phyloP scores from a whole-genome alignment of 768 basidiomycete species.

The Thelephora aurantiotincta region DNA sequence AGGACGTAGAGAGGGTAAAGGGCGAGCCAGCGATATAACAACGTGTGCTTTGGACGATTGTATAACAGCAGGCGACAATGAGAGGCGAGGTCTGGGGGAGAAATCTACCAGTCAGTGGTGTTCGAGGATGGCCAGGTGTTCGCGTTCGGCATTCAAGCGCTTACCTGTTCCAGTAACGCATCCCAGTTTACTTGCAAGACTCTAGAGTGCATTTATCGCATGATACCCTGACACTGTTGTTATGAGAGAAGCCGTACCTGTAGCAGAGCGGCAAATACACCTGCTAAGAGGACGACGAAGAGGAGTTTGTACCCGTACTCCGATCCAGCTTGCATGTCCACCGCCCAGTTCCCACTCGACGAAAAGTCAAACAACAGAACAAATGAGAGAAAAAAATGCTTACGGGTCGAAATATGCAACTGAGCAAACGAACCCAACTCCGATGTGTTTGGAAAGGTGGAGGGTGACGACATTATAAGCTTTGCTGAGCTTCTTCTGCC shows the following conservation, averaged over 20 bases:
- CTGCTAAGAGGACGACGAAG: conserved; percentile 74
- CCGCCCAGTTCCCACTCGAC: conserved; percentile 74
- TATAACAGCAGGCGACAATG: conserved; percentile 35
- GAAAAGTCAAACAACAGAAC: background rate
- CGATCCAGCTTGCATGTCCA: conserved; percentile 80
- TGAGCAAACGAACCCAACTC: conserved; percentile 76
- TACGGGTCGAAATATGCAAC: conserved; percentile 87
- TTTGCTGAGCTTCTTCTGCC: background rate
- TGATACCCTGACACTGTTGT: background rate
- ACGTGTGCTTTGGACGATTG: conserved; percentile 25
- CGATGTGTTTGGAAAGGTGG: conserved; percentile 53
- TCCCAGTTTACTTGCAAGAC: conserved; percentile 69
- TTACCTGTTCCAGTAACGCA: conserved; percentile 70
- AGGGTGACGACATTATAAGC: conserved; percentile 7
- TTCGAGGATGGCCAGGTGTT: no score
- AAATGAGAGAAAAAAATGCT: conserved; percentile 16
- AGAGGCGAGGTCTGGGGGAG: conserved; percentile 25
- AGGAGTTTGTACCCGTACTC: conserved; percentile 76
- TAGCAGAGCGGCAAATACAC: conserved; percentile 68
- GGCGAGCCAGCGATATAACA: conserved; percentile 22
- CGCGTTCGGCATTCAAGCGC: conserved; percentile 6
- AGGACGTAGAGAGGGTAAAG: conserved; percentile 32
- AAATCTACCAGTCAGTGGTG: background rate
- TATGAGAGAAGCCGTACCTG: conserved; percentile 35
- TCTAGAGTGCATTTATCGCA: conserved; percentile 21